A percentile compares a stretch with the other conserved stretches of the same genome.
Conservation (phyloP, 257 asterid genomes). For the Solanum etuberosum region DNA sequence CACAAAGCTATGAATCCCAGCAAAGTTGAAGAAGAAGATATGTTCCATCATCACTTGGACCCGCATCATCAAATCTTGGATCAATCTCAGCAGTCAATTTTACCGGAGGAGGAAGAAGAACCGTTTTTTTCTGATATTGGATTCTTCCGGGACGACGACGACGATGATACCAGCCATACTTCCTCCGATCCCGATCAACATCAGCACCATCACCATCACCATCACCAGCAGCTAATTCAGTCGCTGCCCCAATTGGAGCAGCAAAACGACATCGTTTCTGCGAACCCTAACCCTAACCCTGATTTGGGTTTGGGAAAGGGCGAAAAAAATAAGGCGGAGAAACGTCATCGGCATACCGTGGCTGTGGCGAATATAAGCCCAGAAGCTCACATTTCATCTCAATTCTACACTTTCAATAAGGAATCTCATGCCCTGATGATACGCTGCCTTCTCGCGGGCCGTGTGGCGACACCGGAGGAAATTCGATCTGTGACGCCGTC, state of each 20-base stretch:
- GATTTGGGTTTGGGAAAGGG: background rate
- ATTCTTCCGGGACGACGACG: constrained; percentile 73
- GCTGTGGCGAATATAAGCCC: constrained; percentile 37
- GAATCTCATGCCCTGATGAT: constrained; percentile 76
- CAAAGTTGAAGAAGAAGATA: constrained; percentile 57
- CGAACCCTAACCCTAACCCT: constrained; percentile 49
- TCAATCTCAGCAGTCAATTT: constrained; percentile 38
- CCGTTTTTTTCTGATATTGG: constrained; percentile 56
- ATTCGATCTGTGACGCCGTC: constrained; percentile 67
- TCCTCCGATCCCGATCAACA: constrained; percentile 66
- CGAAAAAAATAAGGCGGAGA: background rate
- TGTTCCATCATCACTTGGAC: constrained; percentile 35
- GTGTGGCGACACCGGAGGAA: constrained; percentile 77
- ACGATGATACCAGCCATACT: constrained; percentile 65
- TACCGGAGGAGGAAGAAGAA: constrained; percentile 51
- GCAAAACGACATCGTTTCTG: constrained; percentile 13
- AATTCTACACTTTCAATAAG: constrained; percentile 84
- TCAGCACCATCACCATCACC: constrained; percentile 1
- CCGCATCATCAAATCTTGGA: constrained; percentile 30
- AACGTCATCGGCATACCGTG: background rate
- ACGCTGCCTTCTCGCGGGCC: constrained; percentile 56
- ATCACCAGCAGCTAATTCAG: constrained; percentile 15
- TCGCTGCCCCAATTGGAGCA: constrained; percentile 7
- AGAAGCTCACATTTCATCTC: constrained; percentile 79
- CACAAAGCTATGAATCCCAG: constrained; percentile 43